A percentile compares a stretch with the other conserved stretches of the same genome.
Conservation (phyloP, 2,329 filamentous ascomycete species). For the Macrophomina tecta region DNA sequence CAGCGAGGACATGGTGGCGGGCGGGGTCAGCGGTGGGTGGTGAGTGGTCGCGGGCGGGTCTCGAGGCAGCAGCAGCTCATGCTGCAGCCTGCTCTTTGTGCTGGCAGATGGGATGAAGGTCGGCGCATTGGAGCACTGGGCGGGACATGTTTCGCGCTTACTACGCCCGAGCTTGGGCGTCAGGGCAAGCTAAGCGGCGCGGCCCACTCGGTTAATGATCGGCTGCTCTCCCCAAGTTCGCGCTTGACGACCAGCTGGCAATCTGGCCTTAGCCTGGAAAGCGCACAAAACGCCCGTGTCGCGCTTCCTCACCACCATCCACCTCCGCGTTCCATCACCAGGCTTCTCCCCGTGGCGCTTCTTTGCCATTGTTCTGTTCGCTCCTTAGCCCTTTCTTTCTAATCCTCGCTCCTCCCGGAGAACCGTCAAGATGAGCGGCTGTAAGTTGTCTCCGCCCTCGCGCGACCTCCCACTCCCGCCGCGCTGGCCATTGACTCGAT, state of each 20-base stretch:
- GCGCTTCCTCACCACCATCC: constrained; percentile 26
- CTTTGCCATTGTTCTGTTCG: constrained; percentile 13
- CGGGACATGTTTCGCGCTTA: constrained; percentile 25
- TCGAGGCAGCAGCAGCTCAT: constrained; percentile 21
- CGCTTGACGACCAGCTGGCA: constrained; percentile 24
- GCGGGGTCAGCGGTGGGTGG: constrained; percentile 15
- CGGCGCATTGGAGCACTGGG: constrained; percentile 13
- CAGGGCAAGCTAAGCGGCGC: not conserved
- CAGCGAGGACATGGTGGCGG: constrained; percentile 44
- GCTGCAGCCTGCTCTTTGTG: constrained; percentile 27
- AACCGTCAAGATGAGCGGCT: constrained; percentile 63
- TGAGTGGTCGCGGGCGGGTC: constrained; percentile 1
- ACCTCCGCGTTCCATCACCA: constrained; percentile 25
- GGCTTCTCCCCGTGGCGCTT: constrained; percentile 10
- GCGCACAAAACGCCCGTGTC: constrained; percentile 28
- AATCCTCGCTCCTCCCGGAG: constrained; percentile 40
- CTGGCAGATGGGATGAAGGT: not conserved
- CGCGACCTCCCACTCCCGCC: constrained; percentile 1
- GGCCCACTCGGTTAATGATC: constrained; percentile 23
- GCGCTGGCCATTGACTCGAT: constrained; percentile 25
- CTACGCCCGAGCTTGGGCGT: constrained; percentile 8
- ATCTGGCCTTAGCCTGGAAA: constrained; percentile 26
- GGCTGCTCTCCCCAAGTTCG: constrained; percentile 15
- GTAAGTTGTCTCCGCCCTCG: constrained; percentile 51
- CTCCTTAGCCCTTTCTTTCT: constrained; percentile 23